phyloP scores from a whole-genome alignment of 139 green algal genomes.

The Volvox africanus region DNA sequence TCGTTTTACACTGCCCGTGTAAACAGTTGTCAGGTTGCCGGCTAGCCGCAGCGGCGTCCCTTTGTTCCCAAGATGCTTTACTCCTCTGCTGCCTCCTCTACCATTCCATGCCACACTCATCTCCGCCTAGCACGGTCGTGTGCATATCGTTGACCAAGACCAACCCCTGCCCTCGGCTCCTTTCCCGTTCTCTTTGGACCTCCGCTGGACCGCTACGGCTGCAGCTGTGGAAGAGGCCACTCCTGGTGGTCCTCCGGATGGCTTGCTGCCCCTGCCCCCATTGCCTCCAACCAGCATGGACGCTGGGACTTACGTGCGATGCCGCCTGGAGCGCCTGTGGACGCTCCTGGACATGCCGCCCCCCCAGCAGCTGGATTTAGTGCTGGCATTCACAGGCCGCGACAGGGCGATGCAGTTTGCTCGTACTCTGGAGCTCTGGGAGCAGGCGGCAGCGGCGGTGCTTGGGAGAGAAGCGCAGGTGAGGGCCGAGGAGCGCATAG shows the following conservation, averaged over 20 bases:
- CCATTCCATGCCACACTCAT: not conserved
- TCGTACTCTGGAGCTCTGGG: conserved; percentile 26
- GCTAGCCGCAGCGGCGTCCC: too few relatives aligned
- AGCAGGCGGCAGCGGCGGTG: conserved; percentile 38
- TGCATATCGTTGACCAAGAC: too few relatives aligned
- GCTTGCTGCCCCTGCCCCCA: conserved; percentile 11
- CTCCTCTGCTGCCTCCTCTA: not conserved
- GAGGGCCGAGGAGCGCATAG: too few relatives aligned
- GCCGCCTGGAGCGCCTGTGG: conserved; percentile 44
- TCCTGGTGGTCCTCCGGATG: not conserved
- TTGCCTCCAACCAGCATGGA: conserved; percentile 21
- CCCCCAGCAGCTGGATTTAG: conserved; percentile 28
- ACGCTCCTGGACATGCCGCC: conserved; percentile 19
- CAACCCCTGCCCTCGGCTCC: not conserved
- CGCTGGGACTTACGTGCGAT: conserved; percentile 29
- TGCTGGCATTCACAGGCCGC: conserved; percentile 20
- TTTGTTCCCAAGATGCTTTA: too few relatives aligned
- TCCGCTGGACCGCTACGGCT: not conserved
- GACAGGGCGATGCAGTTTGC: conserved; percentile 3
- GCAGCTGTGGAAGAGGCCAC: not conserved
- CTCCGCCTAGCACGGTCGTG: too few relatives aligned
- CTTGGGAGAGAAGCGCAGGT: conserved; percentile 40
- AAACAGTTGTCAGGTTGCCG: too few relatives aligned
- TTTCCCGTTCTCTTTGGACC: not conserved
- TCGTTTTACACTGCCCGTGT: too few relatives aligned